A percentile compares a stretch with the other conserved stretches of the same genome.
Evolutionary conservation across 2,329 filamentous ascomycete genomes (phyloP).

Genomic region (Endothia cerciana): DNA sequence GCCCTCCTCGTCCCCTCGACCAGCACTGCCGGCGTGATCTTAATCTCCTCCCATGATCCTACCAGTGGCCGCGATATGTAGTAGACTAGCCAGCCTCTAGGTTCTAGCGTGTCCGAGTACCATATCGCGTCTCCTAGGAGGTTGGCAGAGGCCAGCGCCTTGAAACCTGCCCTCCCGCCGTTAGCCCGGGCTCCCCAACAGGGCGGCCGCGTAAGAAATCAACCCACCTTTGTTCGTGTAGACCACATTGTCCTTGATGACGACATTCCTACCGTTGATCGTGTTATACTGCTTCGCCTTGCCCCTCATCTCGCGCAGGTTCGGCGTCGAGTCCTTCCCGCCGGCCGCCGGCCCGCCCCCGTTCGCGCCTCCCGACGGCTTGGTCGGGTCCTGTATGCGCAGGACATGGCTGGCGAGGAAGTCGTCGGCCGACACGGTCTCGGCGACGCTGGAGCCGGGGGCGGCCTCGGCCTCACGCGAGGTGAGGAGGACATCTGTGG

Average conservation of each 20-base stretch:
- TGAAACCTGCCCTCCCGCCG: constrained; percentile 71
- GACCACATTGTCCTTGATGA: constrained; percentile 89
- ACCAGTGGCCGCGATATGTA: constrained; percentile 90
- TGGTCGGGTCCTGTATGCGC: constrained; percentile 68
- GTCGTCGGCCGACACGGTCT: constrained; percentile 87
- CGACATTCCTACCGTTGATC: constrained; percentile 87
- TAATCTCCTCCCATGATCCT: constrained; percentile 77
- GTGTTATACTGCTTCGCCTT: constrained; percentile 96
- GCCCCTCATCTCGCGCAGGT: constrained; percentile 81
- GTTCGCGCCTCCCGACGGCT: constrained; percentile 47
- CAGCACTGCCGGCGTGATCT: constrained; percentile 69
- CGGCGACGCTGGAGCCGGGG: constrained; percentile 68
- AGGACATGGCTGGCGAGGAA: constrained; percentile 97
- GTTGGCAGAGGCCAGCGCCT: constrained; percentile 85
- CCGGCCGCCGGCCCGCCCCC: constrained; percentile 44
- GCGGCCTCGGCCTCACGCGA: constrained; percentile 81
- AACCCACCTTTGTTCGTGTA: constrained; percentile 91
- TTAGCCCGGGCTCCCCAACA: constrained; percentile 1
- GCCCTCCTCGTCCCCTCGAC: constrained; percentile 46
- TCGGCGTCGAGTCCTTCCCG: constrained; percentile 59
- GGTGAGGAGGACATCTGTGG: constrained; percentile 87
- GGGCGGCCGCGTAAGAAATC: neutral
- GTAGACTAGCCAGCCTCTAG: constrained; percentile 94
- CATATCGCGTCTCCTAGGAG: constrained; percentile 82
- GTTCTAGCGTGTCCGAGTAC: constrained; percentile 87